Evolutionary conservation across 2,329 filamentous ascomycete species (phyloP).

Genomic region (Penicillium sp.): DNA sequence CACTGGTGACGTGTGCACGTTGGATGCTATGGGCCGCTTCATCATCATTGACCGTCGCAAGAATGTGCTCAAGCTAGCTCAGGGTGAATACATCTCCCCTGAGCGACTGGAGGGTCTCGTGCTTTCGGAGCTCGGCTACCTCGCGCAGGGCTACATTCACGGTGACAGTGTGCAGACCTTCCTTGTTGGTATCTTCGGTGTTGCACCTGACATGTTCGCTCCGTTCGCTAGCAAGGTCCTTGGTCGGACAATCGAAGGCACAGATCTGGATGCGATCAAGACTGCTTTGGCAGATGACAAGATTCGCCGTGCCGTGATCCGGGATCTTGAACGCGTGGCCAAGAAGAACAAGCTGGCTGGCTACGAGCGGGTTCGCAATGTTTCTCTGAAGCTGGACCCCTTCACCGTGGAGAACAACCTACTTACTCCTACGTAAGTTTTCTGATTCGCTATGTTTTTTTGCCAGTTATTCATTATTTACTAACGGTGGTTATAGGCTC

Average conservation of each 20-base stretch:
- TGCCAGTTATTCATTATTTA: background rate
- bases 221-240: conserved; percentile 76
- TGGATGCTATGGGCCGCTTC: conserved; percentile 84
- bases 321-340: conserved; percentile 74
- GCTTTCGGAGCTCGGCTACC: conserved; percentile 73
- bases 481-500: conserved; percentile 49
- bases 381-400: conserved; percentile 77
- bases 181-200: conserved; percentile 82
- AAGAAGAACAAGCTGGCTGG: conserved; percentile 86
- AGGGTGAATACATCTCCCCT: conserved; percentile 97
- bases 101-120: conserved; percentile 97
- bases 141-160: conserved; percentile 84
- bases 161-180: conserved; percentile 80
- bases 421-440: conserved; percentile 50
- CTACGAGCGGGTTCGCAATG: conserved; percentile 78
- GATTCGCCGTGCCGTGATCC: conserved; percentile 72
- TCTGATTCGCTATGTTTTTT: background rate
- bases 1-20: conserved; percentile 84
- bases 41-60: conserved; percentile 95
- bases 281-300: conserved; percentile 66
- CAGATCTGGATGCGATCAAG: conserved; percentile 67
- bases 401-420: conserved; percentile 93
- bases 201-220: conserved; percentile 82
- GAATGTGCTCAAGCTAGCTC: conserved; percentile 97
- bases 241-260: conserved; percentile 62